phyloP scores from a whole-genome alignment of 148 eudicot species.

The Camellia granthamiana region DNA sequence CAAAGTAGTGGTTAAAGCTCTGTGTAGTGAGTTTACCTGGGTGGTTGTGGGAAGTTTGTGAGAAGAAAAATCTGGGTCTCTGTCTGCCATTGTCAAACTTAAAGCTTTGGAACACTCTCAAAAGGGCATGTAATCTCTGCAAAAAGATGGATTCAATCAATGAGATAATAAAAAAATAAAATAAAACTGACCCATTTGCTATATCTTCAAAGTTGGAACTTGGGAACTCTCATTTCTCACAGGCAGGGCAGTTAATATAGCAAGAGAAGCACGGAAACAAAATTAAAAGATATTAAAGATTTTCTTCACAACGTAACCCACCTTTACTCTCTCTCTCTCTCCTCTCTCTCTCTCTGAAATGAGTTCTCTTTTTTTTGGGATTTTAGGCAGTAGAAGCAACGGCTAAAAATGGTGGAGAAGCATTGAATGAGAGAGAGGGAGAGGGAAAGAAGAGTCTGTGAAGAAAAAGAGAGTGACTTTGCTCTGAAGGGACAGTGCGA shows the following conservation, averaged over 20 bases:
- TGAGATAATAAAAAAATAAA: background rate
- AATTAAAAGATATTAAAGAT: too few relatives aligned
- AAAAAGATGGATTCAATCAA: background rate
- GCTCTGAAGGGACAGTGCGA: conserved; percentile 14
- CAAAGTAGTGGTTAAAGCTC: background rate
- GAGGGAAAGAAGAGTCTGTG: background rate
- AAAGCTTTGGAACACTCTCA: background rate
- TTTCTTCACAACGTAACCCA: background rate
- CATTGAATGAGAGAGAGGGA: background rate
- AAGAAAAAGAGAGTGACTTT: background rate
- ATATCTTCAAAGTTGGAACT: background rate
- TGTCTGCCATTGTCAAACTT: conserved; percentile 39
- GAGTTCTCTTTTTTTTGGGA: background rate
- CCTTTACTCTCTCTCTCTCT: background rate
- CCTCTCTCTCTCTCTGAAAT: background rate
- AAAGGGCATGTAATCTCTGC: background rate
- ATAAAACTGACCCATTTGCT: background rate
- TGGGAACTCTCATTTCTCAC: background rate
- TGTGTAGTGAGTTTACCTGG: conserved; percentile 40
- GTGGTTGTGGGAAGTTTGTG: conserved; percentile 65
- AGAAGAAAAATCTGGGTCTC: conserved; percentile 49
- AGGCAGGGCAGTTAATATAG: background rate
- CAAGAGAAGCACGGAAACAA: background rate
- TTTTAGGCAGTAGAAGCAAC: background rate
- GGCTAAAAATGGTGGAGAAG: conserved; percentile 12